Percentiles rank a stretch among this genome's conserved stretches.
Conservation (phyloP, 2,329 filamentous ascomycete species). For the Metarhizium humberi region DNA sequence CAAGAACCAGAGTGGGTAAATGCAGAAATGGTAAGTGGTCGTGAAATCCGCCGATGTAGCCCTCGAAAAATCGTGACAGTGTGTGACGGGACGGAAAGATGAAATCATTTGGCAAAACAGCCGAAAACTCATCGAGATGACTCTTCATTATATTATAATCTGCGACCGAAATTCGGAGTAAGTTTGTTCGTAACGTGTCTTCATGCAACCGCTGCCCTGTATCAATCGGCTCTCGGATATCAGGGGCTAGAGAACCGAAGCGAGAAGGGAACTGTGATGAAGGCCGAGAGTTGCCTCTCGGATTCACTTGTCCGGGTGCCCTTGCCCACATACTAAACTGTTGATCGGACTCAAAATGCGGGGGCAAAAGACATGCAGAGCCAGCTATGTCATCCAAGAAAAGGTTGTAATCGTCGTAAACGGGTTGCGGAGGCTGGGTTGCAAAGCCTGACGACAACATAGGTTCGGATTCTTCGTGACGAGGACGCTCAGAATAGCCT, state of each 20-base stretch:
- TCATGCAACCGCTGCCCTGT: constrained; percentile 15
- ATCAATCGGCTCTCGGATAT: constrained; percentile 33
- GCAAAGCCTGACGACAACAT: constrained; percentile 29
- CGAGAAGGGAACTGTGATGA: constrained; percentile 44
- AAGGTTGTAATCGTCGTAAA: constrained; percentile 49
- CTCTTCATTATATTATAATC: constrained; percentile 48
- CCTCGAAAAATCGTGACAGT: constrained; percentile 58
- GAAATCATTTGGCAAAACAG: constrained; percentile 52
- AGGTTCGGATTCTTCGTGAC: constrained; percentile 32
- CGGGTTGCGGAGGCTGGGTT: constrained; percentile 19
- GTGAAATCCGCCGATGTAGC: constrained; percentile 59
- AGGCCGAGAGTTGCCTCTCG: constrained; percentile 35
- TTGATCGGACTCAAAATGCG: constrained; percentile 44
- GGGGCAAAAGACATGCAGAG: constrained; percentile 45
- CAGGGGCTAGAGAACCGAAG: constrained; percentile 44
- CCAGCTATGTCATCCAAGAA: constrained; percentile 49
- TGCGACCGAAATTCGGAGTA: constrained; percentile 41
- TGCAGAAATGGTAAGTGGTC: constrained; percentile 53
- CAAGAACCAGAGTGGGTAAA: constrained; percentile 53
- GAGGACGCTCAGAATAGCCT: constrained; percentile 36
- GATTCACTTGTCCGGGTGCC: constrained; percentile 26
- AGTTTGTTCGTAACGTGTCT: constrained; percentile 22
- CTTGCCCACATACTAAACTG: constrained; percentile 43
- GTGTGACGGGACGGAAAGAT: constrained; percentile 61
- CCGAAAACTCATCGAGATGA: constrained; percentile 52